Base-by-base conservation (phyloP, 1,284 basidiomycete genomes). In the Rhodofomes roseus region DNA sequence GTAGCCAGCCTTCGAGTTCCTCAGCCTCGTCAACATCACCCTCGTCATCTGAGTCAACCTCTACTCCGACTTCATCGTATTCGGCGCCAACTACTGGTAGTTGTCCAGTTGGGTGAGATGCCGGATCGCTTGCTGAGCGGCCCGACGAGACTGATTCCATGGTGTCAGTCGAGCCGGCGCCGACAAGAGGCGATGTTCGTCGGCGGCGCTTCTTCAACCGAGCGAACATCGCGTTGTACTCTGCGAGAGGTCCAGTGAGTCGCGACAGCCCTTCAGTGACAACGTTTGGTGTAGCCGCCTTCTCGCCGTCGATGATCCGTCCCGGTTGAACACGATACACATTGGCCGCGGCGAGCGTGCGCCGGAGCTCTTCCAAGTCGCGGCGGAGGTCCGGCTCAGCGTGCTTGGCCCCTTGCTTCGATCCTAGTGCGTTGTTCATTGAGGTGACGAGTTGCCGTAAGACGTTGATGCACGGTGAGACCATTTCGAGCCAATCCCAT, bases 401-500 rank as follows among this genome's bases (percentile, higher is more conserved):
- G 55, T 76, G 75, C 27, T 65, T 63, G 6, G 58, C 64, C 0
- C 75, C 75, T 41, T 72, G 71, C 16, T 72, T 65, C 0, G 64
- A 41, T 1, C 76, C 76, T 5, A 78, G 66, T 0, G 61, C 60
- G 1, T 44, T 37, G 44, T 75, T 69, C 18, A 78, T 66, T 3
- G 66, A 59, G 0, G 56, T 65, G 1, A 72, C 68, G 4, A 78
- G 71, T 1, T 65, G 55, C 0, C 73, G 74, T 8, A 77, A 70
- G 2, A 71, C 60, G 12, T 69, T 60, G 23, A 78, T 68, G 56
- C 75, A 76, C 1, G 76, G 77, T 0, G 74, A 67, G 1, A 79
- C 68, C 52, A 70, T 69, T 16, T 53, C 66, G 4, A 78, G 67
- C 77, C 77, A 78, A 11, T 77, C 73, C 75, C 76, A 77, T 12